These are phyloP conservation scores for Piedraia hortae DNA, from an alignment of 2,329 filamentous ascomycete genomes.

Conservation along the genomic window DNA sequence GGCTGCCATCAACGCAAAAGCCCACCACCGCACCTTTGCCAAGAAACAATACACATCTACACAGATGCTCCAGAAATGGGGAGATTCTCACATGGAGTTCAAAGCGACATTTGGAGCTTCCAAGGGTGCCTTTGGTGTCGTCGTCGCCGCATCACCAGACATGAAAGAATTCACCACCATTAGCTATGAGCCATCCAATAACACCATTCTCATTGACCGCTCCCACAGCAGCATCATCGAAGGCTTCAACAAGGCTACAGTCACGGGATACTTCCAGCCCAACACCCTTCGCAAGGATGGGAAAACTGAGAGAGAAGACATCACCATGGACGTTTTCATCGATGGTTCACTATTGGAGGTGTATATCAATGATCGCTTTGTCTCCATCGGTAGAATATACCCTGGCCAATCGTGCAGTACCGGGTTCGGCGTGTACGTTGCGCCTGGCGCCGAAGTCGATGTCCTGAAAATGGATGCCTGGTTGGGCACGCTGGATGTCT, in stretches of 20 bases:
- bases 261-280: conserved; percentile 20
- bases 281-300: conserved; percentile 13
- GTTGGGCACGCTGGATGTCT: conserved; percentile 15
- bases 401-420: conserved; percentile 18
- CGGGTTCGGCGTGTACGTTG: conserved; percentile 18
- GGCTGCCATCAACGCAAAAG: conserved; percentile 12
- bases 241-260: conserved; percentile 18
- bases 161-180: conserved; percentile 19
- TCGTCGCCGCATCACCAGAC: conserved; percentile 17
- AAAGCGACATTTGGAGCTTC: conserved; percentile 13
- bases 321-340: conserved; percentile 19
- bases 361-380: conserved; percentile 19
- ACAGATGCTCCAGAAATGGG: conserved; percentile 8
- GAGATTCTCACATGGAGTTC: conserved; percentile 16
- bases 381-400: conserved; percentile 19
- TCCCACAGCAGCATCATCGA: conserved; percentile 14
- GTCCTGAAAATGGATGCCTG: conserved; percentile 15
- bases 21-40: conserved; percentile 6
- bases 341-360: conserved; percentile 22
- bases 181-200: conserved; percentile 18
- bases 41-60: conserved; percentile 7
- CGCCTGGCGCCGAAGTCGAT: conserved; percentile 10
- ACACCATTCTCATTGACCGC: conserved; percentile 20
- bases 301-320: conserved; percentile 10
- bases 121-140: conserved; percentile 17